Evolutionary conservation across 345 rosid genomes (phyloP).

Genomic region (Gossypium turneri): DNA sequence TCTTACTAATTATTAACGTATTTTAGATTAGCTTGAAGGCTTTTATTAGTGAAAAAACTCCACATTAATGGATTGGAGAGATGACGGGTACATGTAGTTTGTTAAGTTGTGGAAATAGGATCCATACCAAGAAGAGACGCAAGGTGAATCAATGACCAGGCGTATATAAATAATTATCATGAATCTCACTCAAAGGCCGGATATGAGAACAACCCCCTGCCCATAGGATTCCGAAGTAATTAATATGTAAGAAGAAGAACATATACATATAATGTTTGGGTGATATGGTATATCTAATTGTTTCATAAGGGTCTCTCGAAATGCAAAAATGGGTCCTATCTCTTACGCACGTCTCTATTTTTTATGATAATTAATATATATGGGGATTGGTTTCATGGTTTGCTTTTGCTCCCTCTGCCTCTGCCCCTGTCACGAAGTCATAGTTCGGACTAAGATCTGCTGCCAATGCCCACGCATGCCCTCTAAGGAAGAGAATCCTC

Average conservation of each 20-base stretch:
- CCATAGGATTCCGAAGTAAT: constrained; percentile 41
- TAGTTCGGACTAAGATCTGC: constrained; percentile 6
- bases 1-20: not conserved
- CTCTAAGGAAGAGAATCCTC: constrained; percentile 17
- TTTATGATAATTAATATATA: not conserved
- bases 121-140: no score
- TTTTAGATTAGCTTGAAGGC: not conserved
- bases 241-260: not conserved
- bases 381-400: not conserved
- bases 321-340: constrained; percentile 20
- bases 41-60: not conserved
- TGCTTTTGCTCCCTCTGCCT: constrained; percentile 18
- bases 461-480: constrained; percentile 16
- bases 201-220: constrained; percentile 21
- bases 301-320: not conserved
- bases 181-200: constrained; percentile 47
- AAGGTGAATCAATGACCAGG: not conserved
- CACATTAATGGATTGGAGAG: not conserved
- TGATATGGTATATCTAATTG: not conserved
- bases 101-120: no score
- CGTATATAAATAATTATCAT: no score
- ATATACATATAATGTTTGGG: not conserved
- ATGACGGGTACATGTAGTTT: no score
- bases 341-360: not conserved
- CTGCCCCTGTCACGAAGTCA: not conserved